A percentile compares a stretch with the other conserved stretches of the same genome.
phyloP scores from a whole-genome alignment of 257 asterid genomes.

The Penstemon newberryi region DNA sequence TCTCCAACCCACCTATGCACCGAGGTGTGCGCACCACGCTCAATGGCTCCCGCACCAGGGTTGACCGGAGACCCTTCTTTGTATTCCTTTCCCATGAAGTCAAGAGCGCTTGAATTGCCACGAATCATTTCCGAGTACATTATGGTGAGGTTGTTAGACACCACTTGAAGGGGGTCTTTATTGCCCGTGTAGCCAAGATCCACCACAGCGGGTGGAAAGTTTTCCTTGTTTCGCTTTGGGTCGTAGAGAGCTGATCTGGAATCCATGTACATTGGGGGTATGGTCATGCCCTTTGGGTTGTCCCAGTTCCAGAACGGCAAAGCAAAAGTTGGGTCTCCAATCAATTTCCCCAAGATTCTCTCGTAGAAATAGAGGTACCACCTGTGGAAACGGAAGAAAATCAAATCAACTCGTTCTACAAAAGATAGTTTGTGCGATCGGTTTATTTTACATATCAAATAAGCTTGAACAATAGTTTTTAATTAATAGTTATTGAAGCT shows the following conservation, averaged over 20 bases:
- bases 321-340: constrained; percentile 40
- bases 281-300: constrained; percentile 40
- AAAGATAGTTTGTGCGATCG: no score
- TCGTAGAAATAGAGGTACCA: constrained; percentile 51
- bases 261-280: constrained; percentile 36
- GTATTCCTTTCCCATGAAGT: constrained; percentile 47
- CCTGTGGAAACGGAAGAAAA: constrained; percentile 31
- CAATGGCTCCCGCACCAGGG: constrained; percentile 49
- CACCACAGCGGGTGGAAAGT: constrained; percentile 30
- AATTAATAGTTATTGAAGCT: no score
- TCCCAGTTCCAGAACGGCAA: constrained; percentile 47
- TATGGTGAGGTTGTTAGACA: constrained; percentile 31
- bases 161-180: constrained; percentile 17
- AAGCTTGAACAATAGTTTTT: no score
- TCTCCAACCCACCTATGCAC: constrained; percentile 49
- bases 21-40: constrained; percentile 44
- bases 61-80: constrained; percentile 29
- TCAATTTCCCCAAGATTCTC: constrained; percentile 37
- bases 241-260: constrained; percentile 39
- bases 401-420: no score
- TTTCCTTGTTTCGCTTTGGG: constrained; percentile 30
- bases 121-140: constrained; percentile 48
- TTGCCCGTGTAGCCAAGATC: constrained; percentile 37
- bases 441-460: no score
- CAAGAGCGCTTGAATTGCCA: constrained; percentile 28